phyloP scores from a whole-genome alignment of 108 stramenopile genomes.

The Parietichytrium sp. region DNA sequence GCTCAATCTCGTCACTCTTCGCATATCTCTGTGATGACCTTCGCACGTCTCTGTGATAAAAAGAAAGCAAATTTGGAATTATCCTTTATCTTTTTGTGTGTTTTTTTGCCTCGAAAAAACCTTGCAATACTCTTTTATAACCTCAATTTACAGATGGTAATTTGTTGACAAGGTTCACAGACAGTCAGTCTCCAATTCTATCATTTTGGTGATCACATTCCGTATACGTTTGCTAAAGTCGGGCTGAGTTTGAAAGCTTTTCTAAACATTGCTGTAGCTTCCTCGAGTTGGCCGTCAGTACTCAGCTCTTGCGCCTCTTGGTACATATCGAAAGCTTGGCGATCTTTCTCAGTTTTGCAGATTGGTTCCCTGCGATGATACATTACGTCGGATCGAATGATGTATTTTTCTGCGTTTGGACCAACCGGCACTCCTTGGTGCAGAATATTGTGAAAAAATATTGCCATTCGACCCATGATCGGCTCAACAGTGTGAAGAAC shows the following conservation, averaged over 20 bases:
- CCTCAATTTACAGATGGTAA: no score
- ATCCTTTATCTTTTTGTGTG: no score
- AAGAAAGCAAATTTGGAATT: no score
- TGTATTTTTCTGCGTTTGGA: constrained; percentile 28
- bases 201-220: background rate
- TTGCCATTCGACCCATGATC: constrained; percentile 38
- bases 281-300: background rate
- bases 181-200: no score
- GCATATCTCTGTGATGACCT: no score
- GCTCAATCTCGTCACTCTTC: no score
- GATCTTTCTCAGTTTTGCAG: constrained; percentile 30
- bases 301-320: constrained; percentile 42
- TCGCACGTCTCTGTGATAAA: no score
- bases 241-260: constrained; percentile 48
- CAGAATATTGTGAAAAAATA: constrained; percentile 43
- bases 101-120: no score
- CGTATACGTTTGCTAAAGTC: background rate
- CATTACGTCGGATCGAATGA: constrained; percentile 48
- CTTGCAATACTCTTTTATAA: no score
- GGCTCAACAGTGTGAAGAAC: constrained; percentile 39
- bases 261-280: constrained; percentile 17
- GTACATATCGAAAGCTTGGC: constrained; percentile 40
- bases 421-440: constrained; percentile 41
- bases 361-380: constrained; percentile 30
- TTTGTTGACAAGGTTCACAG: no score